A percentile compares a stretch with the other conserved stretches of the same genome.
Conservation (phyloP, 257 asterid genomes). For the Agastache rugosa region DNA sequence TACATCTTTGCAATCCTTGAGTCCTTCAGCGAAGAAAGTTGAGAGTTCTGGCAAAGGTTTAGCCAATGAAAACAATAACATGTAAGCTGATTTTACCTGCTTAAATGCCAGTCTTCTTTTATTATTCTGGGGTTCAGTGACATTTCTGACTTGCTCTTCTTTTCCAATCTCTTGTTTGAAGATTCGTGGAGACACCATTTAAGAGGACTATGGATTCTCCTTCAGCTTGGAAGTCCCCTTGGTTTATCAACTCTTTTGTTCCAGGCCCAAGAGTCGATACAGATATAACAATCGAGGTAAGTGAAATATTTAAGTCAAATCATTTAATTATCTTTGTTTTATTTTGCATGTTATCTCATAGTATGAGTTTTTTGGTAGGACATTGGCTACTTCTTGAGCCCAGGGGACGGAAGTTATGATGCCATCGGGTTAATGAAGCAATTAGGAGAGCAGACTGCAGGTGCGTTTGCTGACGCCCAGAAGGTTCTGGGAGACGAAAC, state of each 20-base stretch:
- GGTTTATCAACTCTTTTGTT: slow-evolving; percentile 74
- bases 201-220: slow-evolving; percentile 90
- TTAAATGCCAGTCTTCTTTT: neutral
- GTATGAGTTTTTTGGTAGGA: slow-evolving; percentile 59
- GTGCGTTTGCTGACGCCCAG: slow-evolving; percentile 91
- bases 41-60: slow-evolving; percentile 60
- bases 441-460: slow-evolving; percentile 89
- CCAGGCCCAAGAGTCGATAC: slow-evolving; percentile 84
- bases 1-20: slow-evolving; percentile 55
- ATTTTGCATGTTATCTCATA: slow-evolving; percentile 18
- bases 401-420: slow-evolving; percentile 79
- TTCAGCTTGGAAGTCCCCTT: slow-evolving; percentile 96
- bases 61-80: slow-evolving; percentile 58
- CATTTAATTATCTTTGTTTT: neutral
- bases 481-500: slow-evolving; percentile 90
- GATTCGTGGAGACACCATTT: slow-evolving; percentile 81
- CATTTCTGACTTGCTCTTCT: slow-evolving; percentile 20
- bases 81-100: slow-evolving; percentile 55
- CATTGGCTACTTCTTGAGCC: slow-evolving; percentile 76
- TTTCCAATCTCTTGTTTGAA: slow-evolving; percentile 32
- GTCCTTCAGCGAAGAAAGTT: slow-evolving; percentile 55
- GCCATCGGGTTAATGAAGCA: slow-evolving; percentile 95
- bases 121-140: neutral
- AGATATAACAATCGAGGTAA: slow-evolving; percentile 86
- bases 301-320: neutral